A percentile compares a stretch with the other conserved stretches of the same genome.
Conservation (phyloP, 164 flowering plant genomes). For the Houttuynia cordata region DNA sequence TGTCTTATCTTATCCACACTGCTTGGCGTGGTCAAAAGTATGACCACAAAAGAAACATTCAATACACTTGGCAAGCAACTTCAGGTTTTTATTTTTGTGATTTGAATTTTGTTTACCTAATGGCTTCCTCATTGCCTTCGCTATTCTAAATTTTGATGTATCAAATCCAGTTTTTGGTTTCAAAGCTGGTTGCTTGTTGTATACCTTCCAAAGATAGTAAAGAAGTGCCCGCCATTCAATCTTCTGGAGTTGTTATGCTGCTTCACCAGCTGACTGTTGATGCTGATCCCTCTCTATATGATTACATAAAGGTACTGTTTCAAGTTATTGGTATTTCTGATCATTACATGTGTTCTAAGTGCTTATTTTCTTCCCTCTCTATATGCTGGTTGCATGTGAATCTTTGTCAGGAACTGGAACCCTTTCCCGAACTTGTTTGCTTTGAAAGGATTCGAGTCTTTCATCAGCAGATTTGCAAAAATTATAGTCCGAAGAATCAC, state of each 20-base stretch:
- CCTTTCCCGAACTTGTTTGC: slow-evolving; percentile 67
- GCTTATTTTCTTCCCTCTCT: background rate
- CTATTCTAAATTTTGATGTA: too few species aligned
- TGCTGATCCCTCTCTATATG: slow-evolving; percentile 63
- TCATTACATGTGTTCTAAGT: background rate
- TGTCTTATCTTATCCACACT: slow-evolving; percentile 55
- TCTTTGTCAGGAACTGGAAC: slow-evolving; percentile 60
- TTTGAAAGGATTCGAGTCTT: slow-evolving; percentile 52
- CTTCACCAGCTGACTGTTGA: slow-evolving; percentile 55
- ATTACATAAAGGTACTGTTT: slow-evolving; percentile 47
- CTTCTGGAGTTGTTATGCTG: slow-evolving; percentile 47
- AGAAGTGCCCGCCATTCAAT: slow-evolving; percentile 14
- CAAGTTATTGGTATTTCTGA: background rate
- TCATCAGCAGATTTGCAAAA: slow-evolving; percentile 48
- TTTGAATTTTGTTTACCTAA: background rate
- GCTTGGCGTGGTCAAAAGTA: slow-evolving; percentile 34
- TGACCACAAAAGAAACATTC: slow-evolving; percentile 28
- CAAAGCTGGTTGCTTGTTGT: slow-evolving; percentile 74
- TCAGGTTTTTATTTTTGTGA: slow-evolving; percentile 1
- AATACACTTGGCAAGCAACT: slow-evolving; percentile 60
- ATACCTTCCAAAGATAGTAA: slow-evolving; percentile 30
- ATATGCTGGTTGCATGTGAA: background rate
- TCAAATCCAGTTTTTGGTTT: slow-evolving; percentile 59
- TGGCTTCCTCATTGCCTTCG: background rate
- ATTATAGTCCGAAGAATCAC: slow-evolving; percentile 60